Evolutionary conservation across 2,329 filamentous ascomycete species (phyloP), one percentile per base, ranked within the genome.

Genomic region (Pochonia chlamydosporia): DNA sequence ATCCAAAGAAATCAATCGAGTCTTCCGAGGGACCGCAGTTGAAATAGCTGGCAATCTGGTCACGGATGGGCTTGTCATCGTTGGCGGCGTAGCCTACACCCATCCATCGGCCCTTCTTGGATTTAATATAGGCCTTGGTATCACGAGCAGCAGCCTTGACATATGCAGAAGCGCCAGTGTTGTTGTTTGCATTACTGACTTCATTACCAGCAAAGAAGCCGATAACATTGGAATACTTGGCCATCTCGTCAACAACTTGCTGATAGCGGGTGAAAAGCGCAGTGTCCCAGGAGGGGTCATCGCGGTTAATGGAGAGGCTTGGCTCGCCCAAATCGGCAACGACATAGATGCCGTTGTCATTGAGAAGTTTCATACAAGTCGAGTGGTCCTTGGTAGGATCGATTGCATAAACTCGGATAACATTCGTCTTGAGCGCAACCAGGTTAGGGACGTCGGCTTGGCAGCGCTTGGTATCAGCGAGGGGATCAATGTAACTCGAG

Each of bases 131-230:
- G 51, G 81, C 75, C 83, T 99, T 99, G 73, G 82, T 90, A 68
- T 99, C 93, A 63, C 93, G 91, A 54, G 96, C 90, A 53, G 93
- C 91, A 51, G 92, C 93, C 81, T 97, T 99, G 72, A 99, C 93
- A 67, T 87, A 99, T 56, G 92, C 90, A 52, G 89, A 93, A 44
- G 92, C 89, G 51, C 80, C 73, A 44, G 92, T 97, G 80, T 96
- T 96, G 78, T 84, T 91, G 57, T 76, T 75, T 60, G 84, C 79
- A 76, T 96, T 95, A 59, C 90, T 85, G 54, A 99, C 93, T 73
- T 99, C 93, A 72, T 99, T 99, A 66, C 93, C 93, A 57, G 92
- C 92, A 67, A 99, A 97, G 85, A 97, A 99, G 60, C 93, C 93
- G 54, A 99, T 82, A 45, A 89, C 84, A 73, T 99, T 99, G 69